Percentiles rank a stretch among this genome's conserved stretches.
Evolutionary conservation across 257 asterid genomes (phyloP).

Genomic region (Jaltomata sinuosa): DNA sequence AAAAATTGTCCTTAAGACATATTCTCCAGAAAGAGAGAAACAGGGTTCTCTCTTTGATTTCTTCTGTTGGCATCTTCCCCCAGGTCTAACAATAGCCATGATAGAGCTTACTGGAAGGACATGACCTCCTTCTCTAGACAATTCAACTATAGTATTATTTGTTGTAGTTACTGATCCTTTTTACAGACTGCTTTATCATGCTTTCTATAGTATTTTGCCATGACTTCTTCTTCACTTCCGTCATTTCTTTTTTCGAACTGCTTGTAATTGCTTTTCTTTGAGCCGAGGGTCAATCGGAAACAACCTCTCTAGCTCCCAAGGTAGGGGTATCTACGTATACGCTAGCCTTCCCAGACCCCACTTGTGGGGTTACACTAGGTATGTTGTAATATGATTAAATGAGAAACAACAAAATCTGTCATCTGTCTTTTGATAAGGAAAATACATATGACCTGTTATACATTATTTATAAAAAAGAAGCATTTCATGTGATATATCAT

Average conservation of each 20-base stretch:
- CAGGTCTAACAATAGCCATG: background rate
- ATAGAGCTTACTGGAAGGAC: background rate
- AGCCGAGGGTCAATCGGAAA: background rate
- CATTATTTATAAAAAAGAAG: background rate
- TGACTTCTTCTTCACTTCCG: background rate
- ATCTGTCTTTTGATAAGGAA: background rate
- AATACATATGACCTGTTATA: background rate
- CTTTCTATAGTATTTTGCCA: background rate
- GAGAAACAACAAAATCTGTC: background rate
- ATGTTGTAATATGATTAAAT: background rate
- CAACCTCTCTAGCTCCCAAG: background rate
- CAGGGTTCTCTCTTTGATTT: background rate
- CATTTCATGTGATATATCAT: background rate
- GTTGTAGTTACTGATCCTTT: background rate
- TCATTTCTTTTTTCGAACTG: background rate
- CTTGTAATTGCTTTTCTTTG: background rate
- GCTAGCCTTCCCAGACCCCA: background rate
- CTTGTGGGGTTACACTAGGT: background rate
- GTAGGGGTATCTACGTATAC: background rate
- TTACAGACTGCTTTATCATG: background rate
- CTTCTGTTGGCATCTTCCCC: background rate
- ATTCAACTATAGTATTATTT: background rate
- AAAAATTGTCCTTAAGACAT: background rate
- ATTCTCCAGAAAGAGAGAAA: background rate
- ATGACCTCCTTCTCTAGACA: background rate